Evolutionary conservation across 192 early-diverging fungal genomes (phyloP), one percentile per base, ranked within the genome.

Genomic region (Coemansia sp.): DNA sequence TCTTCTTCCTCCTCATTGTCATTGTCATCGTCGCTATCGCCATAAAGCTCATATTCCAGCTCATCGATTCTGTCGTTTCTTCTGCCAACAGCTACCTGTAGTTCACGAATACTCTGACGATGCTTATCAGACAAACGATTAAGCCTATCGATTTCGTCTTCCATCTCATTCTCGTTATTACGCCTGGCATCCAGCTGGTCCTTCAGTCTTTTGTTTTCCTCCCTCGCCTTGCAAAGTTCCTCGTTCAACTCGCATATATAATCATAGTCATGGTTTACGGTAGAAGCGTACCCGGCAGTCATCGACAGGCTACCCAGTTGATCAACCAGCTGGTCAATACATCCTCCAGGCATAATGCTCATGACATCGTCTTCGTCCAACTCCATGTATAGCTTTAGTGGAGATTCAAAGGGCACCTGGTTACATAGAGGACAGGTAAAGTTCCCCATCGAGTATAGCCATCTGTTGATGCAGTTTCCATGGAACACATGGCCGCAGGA

Each of bases 401-500:
- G 16, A 18, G 4, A 25, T 25, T 29, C 28, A 16, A 11, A 5
- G 30, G 55, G 12, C 25, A n/a, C 25, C 28, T 56, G 51, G 4
- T 30, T 32, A n/a, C 28, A 30, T 5, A 30, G 5, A 3, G 55
- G 55, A 16, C 55, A 56, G 31, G 5, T 17, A 31, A 11, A 33
- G 16, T 29, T 17, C 0, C 30, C 8, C 25, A 4, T 10, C 12
- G 55, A 56, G 4, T 6, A 52, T 32, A 33, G 7, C 55, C 55
- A 56, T 56, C 55, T 56, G 55, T 56, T 56, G 55, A 56, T 56
- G 30, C 55, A 56, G 55, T 17, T n/a, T 6, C 5, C 5, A 30
- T 56, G 55, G 55, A 56, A 56, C 5, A 32, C 30, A 32, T 56
- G 31, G 50, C 73, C 73, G 18, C 72, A 73, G 2, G 51, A 36